Conservation (phyloP, 2,329 filamentous ascomycete species). For the Alternaria conjuncta region DNA sequence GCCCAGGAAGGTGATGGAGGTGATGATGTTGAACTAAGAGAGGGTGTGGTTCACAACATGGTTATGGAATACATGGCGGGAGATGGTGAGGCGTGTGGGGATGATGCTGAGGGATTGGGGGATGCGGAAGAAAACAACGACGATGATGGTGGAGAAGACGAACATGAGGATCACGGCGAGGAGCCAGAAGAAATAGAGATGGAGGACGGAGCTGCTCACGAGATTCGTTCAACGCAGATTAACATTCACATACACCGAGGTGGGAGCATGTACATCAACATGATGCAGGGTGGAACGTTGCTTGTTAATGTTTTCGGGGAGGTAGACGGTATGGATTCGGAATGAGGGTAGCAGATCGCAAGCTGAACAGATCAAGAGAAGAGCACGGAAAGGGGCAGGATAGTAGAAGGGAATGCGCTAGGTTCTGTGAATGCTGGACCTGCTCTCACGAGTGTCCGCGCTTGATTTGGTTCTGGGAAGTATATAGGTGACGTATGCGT, state of each 20-base stretch:
- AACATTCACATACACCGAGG: neutral
- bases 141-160: neutral
- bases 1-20: too few relatives aligned
- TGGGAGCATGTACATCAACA: neutral
- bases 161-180: too few relatives aligned
- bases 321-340: too few relatives aligned
- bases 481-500: too few relatives aligned
- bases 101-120: neutral
- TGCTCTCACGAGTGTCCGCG: too few relatives aligned
- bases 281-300: neutral
- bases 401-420: too few relatives aligned
- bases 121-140: neutral
- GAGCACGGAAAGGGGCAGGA: too few relatives aligned
- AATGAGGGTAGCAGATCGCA: too few relatives aligned
- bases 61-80: neutral
- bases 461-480: too few relatives aligned
- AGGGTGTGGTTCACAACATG: neutral
- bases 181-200: too few relatives aligned
- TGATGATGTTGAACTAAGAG: neutral
- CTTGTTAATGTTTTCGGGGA: neutral
- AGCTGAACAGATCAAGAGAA: too few relatives aligned
- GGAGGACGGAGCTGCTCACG: neutral
- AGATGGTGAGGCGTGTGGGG: accelerated
- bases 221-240: neutral
- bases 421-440: too few relatives aligned